Conservation (phyloP, 352 stramenopile species). For the Aphanomyces invadans region DNA sequence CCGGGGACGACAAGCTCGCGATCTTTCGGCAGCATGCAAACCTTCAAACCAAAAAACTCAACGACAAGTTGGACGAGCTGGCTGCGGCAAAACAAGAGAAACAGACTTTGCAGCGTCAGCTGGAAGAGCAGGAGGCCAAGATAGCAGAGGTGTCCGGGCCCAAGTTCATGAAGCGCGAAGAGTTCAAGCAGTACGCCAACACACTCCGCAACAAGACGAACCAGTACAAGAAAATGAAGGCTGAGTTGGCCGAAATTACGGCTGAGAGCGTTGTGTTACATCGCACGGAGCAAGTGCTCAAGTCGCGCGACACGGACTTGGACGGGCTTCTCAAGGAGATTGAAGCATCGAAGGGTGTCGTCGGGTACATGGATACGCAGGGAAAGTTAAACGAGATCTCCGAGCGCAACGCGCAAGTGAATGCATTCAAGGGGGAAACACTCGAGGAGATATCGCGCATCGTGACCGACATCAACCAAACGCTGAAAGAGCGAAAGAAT, state of each 20-base stretch:
- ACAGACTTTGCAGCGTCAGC: slow-evolving; percentile 45
- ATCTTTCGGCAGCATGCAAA: slow-evolving; percentile 87
- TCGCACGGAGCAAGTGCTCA: slow-evolving; percentile 87
- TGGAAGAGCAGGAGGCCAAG: slow-evolving; percentile 66
- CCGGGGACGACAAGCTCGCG: slow-evolving; percentile 84
- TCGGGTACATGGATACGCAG: slow-evolving; percentile 81
- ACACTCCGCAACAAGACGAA: slow-evolving; percentile 88
- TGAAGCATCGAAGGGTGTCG: slow-evolving; percentile 79
- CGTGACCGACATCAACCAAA: slow-evolving; percentile 88
- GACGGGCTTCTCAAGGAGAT: slow-evolving; percentile 79
- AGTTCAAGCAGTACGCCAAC: slow-evolving; percentile 86
- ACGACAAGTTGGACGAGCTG: slow-evolving; percentile 84
- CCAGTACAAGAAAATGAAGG: slow-evolving; percentile 87
- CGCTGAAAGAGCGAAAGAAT: slow-evolving; percentile 86
- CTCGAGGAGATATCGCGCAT: slow-evolving; percentile 90
- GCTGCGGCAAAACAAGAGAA: slow-evolving; percentile 60
- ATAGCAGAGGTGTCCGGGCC: slow-evolving; percentile 47
- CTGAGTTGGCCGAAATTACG: slow-evolving; percentile 74
- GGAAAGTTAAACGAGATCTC: slow-evolving; percentile 81
- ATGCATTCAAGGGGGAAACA: slow-evolving; percentile 88
- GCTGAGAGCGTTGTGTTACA: slow-evolving; percentile 87
- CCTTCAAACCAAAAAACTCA: slow-evolving; percentile 81
- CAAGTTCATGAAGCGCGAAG: slow-evolving; percentile 81
- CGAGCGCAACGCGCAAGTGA: slow-evolving; percentile 81
- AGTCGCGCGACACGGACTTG: slow-evolving; percentile 73